Percentiles rank a stretch among this genome's conserved stretches.
Conservation (phyloP, 2,329 filamentous ascomycete genomes). For the Aspergillus puulaauensis region DNA sequence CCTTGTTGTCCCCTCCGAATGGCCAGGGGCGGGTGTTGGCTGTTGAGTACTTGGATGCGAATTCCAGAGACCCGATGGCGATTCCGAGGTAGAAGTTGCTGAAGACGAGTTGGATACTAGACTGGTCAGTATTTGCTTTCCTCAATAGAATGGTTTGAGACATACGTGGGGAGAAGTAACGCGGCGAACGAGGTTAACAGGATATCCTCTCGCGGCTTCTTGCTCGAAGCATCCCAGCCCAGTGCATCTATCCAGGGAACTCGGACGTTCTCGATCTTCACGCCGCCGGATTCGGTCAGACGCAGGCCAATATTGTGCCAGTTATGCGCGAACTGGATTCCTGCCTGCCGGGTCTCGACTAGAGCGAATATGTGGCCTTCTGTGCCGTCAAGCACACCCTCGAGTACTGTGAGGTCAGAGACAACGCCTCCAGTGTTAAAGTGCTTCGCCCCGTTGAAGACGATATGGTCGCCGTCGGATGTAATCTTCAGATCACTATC, state of each 20-base stretch:
- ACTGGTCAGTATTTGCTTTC: not conserved
- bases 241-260: conserved; percentile 62
- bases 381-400: conserved; percentile 59
- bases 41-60: conserved; percentile 57
- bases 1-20: conserved; percentile 62
- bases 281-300: conserved; percentile 63
- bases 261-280: conserved; percentile 58
- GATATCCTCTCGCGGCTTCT: conserved; percentile 50
- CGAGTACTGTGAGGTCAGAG: conserved; percentile 64
- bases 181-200: conserved; percentile 56
- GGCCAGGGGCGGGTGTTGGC: conserved; percentile 63
- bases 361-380: conserved; percentile 63
- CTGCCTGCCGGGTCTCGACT: conserved; percentile 57
- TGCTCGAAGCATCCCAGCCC: conserved; percentile 56
- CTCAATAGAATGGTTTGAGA: not conserved
- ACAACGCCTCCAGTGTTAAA: conserved; percentile 69
- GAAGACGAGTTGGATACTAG: conserved; percentile 64
- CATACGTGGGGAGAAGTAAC: conserved; percentile 59
- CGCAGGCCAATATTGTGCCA: conserved; percentile 66
- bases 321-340: conserved; percentile 56
- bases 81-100: conserved; percentile 67
- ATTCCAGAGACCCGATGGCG: conserved; percentile 57
- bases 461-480: conserved; percentile 52
- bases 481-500: conserved; percentile 62
- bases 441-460: conserved; percentile 64